A percentile compares a stretch with the other conserved stretches of the same genome.
Evolutionary conservation across 495 filamentous ascomycete genomes (phyloP).

Genomic region (Aspergillus indologenus): DNA sequence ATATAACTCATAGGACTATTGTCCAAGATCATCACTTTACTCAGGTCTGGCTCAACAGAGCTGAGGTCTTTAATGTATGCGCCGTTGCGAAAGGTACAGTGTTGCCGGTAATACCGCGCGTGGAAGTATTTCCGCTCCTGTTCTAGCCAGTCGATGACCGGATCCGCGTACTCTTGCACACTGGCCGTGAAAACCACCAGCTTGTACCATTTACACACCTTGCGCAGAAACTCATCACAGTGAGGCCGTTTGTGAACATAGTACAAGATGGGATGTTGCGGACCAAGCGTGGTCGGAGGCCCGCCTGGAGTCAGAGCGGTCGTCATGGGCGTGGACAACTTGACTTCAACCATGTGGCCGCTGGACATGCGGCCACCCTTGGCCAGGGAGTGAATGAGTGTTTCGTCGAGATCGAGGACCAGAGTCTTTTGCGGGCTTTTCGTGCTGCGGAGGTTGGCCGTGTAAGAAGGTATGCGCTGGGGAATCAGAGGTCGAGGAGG

Average conservation of each 20-base stretch:
- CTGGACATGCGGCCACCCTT: constrained; percentile 95
- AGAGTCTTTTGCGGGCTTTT: constrained; percentile 75
- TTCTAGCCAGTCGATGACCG: constrained; percentile 98
- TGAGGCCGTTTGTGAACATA: constrained; percentile 97
- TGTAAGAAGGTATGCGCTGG: constrained; percentile 77
- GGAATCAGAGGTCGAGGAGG: constrained; percentile 90
- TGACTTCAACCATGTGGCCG: constrained; percentile 98
- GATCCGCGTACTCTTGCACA: constrained; percentile 97
- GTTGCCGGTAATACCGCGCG: constrained; percentile 88
- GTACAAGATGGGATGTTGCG: constrained; percentile 94
- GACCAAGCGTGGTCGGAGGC: constrained; percentile 61
- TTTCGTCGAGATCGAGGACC: constrained; percentile 95
- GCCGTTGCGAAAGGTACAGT: constrained; percentile 91
- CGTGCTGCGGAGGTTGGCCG: constrained; percentile 45
- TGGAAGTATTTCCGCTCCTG: constrained; percentile 94
- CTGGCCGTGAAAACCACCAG: constrained; percentile 95
- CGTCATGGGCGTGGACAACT: constrained; percentile 64
- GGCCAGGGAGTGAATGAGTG: constrained; percentile 93
- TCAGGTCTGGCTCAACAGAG: constrained; percentile 92
- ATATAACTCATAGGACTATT: constrained; percentile 98
- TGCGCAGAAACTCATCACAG: constrained; percentile 94
- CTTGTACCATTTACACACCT: constrained; percentile 97
- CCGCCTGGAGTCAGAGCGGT: constrained; percentile 60
- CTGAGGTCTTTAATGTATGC: constrained; percentile 98
- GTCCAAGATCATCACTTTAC: constrained; percentile 96